Evolutionary conservation across 441 rosid genomes (phyloP).

Genomic region (Mallotus japonicus): DNA sequence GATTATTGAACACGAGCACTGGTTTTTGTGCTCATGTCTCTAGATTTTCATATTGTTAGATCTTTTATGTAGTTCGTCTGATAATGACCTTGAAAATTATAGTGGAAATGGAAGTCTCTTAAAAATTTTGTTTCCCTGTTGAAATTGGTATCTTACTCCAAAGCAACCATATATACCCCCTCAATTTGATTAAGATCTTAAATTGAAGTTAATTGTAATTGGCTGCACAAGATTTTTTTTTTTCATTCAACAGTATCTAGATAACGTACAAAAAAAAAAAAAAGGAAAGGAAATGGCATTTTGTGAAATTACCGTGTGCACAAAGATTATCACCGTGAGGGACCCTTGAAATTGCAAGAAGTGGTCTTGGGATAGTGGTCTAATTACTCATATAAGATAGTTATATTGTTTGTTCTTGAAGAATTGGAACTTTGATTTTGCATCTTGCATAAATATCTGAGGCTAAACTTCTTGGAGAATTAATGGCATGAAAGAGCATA

Average conservation of each 20-base stretch:
- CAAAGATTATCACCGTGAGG: too few relatives aligned
- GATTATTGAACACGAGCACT: neutral
- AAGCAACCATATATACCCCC: neutral
- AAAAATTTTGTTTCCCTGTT: neutral
- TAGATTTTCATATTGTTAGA: neutral
- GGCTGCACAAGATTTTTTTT: neutral
- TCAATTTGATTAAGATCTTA: neutral
- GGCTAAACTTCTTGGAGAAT: neutral
- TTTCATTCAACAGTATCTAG: neutral
- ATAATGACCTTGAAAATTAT: neutral
- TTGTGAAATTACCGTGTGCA: too few relatives aligned
- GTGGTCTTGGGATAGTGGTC: neutral
- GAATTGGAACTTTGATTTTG: neutral
- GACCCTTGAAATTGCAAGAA: neutral
- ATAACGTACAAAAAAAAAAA: too few relatives aligned
- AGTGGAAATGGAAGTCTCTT: neutral
- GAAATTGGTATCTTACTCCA: neutral
- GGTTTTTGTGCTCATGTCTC: neutral
- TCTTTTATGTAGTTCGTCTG: neutral
- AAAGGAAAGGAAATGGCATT: too few relatives aligned
- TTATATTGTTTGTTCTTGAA: neutral
- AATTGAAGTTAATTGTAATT: neutral
- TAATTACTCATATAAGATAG: neutral
- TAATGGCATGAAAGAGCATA: neutral
- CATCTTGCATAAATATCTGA: neutral